A percentile compares a stretch with the other conserved stretches of the same genome.
Conservation (phyloP, 1,284 basidiomycete species). For the Microbotryum intermedium region DNA sequence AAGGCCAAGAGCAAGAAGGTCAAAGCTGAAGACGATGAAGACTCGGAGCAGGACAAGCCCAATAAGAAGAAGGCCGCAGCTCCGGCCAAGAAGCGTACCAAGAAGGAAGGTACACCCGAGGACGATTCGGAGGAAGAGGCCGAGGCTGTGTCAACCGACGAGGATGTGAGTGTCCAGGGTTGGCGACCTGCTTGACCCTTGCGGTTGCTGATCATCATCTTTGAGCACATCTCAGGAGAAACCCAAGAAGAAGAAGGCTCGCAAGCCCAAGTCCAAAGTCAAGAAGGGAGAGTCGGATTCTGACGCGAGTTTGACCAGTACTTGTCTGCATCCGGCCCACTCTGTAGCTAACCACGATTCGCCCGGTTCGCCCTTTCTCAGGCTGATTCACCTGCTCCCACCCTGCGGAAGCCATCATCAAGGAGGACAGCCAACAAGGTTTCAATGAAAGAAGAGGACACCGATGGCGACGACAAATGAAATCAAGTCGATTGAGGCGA, state of each 20-base stretch:
- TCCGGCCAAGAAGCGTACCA: constrained; percentile 5
- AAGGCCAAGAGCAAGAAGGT: neutral
- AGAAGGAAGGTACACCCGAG: neutral
- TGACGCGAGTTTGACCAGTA: neutral
- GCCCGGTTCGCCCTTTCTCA: neutral
- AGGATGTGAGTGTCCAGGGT: neutral
- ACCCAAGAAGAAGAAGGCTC: constrained; percentile 3
- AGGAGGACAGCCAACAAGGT: constrained; percentile 4
- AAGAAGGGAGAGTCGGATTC: neutral
- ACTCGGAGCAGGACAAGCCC: constrained; percentile 2
- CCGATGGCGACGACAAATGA: neutral
- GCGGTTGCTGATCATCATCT: neutral
- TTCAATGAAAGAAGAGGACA: constrained; percentile 7
- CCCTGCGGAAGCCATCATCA: neutral
- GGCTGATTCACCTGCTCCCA: neutral
- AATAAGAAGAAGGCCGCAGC: neutral
- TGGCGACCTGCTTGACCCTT: neutral
- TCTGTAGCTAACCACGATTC: neutral
- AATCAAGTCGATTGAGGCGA: too few relatives aligned
- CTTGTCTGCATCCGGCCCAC: neutral
- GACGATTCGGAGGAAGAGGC: constrained; percentile 15
- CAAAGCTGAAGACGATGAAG: constrained; percentile 2
- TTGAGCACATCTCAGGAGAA: constrained; percentile 3
- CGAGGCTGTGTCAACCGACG: constrained; percentile 3
- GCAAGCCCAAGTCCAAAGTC: neutral